Evolutionary conservation across 768 basidiomycete genomes (phyloP).

Genomic region (Auricularia sp.): DNA sequence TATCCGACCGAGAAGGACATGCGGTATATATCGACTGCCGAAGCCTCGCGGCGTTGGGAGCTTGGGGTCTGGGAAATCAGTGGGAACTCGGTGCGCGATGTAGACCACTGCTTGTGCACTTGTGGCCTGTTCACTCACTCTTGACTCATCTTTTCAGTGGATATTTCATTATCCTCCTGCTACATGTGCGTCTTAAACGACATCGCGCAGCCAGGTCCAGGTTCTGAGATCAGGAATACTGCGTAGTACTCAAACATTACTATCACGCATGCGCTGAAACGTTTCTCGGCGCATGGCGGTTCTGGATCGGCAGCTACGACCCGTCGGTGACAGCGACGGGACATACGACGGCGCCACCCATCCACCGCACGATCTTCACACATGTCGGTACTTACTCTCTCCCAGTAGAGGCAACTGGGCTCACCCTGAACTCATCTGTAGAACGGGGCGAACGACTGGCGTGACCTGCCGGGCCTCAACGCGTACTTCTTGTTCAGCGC

Average conservation of each 20-base stretch:
- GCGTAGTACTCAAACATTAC: constrained; percentile 59
- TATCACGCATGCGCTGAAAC: constrained; percentile 84
- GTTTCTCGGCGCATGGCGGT: constrained; percentile 62
- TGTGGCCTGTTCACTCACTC: not conserved
- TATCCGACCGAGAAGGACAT: constrained; percentile 59
- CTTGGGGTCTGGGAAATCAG: constrained; percentile 51
- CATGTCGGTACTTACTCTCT: constrained; percentile 24
- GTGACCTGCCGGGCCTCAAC: constrained; percentile 69
- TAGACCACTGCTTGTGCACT: not conserved
- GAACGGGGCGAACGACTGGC: constrained; percentile 45
- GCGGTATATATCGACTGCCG: constrained; percentile 44
- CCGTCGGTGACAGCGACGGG: constrained; percentile 11
- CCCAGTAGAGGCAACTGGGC: not conserved
- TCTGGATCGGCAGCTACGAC: constrained; percentile 36
- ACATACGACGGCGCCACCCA: constrained; percentile 29
- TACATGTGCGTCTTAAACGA: not conserved
- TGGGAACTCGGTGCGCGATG: constrained; percentile 50
- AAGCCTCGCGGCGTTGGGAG: constrained; percentile 55
- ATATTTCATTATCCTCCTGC: not conserved
- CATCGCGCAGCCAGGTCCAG: too few species aligned
- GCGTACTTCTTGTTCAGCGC: constrained; percentile 62
- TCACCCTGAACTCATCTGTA: not conserved
- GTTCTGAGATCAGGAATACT: constrained; percentile 6
- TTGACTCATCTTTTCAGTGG: not conserved
- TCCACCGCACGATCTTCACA: constrained; percentile 63